Conservation (phyloP, 345 rosid species). For the Gossypium mustelinum region DNA sequence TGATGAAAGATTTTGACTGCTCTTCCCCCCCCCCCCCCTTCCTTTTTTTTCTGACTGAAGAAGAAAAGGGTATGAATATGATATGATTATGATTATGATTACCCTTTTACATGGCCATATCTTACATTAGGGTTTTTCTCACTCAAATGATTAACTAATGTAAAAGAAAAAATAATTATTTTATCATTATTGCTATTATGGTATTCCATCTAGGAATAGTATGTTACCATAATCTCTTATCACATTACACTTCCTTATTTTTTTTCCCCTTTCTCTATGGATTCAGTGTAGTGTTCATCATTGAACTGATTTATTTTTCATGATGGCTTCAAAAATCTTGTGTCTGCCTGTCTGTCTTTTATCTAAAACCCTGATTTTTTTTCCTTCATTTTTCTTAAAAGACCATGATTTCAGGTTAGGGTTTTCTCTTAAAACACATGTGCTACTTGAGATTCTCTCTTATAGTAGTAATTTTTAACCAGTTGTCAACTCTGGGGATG, state of each 20-base stretch:
- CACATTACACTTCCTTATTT: not conserved
- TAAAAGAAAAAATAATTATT: too few relatives aligned
- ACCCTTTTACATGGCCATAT: constrained; percentile 3
- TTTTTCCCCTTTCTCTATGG: constrained; percentile 26
- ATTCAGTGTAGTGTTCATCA: constrained; percentile 31
- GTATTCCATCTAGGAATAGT: too few relatives aligned
- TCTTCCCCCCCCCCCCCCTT: not conserved
- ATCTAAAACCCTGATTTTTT: too few relatives aligned
- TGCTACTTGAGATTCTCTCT: not conserved
- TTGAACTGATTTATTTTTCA: constrained; percentile 29
- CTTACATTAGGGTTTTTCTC: not conserved
- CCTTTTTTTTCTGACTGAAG: constrained; percentile 30
- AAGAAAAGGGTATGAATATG: constrained; percentile 12
- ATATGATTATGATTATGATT: constrained; percentile 30
- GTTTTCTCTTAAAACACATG: constrained; percentile 12
- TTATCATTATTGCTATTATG: too few relatives aligned
- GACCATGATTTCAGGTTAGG: constrained; percentile 24
- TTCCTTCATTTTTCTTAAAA: too few relatives aligned
- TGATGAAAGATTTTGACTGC: constrained; percentile 56
- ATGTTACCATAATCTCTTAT: too few relatives aligned
- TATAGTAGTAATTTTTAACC: not conserved
- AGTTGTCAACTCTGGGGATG: not conserved
- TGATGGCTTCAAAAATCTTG: constrained; percentile 45
- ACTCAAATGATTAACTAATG: too few relatives aligned
- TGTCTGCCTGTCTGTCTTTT: constrained; percentile 19